Percentiles rank a stretch among this genome's conserved stretches.
phyloP scores from a whole-genome alignment of 805 yeast species.

The Brettanomyces custersianus region DNA sequence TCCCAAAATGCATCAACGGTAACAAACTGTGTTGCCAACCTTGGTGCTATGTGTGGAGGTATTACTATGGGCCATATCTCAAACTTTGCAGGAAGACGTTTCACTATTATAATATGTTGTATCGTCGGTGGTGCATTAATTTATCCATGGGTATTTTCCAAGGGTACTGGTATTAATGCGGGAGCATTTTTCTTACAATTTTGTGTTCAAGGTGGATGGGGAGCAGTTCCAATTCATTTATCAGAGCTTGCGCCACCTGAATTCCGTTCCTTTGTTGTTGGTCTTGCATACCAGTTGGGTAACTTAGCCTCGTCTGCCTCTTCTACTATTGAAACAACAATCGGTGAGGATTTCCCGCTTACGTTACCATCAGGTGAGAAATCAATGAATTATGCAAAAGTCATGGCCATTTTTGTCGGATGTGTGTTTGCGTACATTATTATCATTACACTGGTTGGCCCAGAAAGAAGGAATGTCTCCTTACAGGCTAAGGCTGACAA shows the following conservation, averaged over 20 bases:
- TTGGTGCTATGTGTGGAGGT: conserved; percentile 54
- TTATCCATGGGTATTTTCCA: conserved; percentile 53
- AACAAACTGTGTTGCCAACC: conserved; percentile 46
- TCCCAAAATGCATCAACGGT: conserved; percentile 39
- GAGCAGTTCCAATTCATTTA: conserved; percentile 54
- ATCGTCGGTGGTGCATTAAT: conserved; percentile 50
- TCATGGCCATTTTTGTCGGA: conserved; percentile 61
- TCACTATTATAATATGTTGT: conserved; percentile 42
- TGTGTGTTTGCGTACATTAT: conserved; percentile 48
- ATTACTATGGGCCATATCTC: conserved; percentile 44
- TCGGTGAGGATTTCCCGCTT: conserved; percentile 47
- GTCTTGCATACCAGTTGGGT: conserved; percentile 61
- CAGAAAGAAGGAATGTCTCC: conserved; percentile 37
- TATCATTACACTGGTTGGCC: conserved; percentile 45
- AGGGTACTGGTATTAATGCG: conserved; percentile 39
- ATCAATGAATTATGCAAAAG: conserved; percentile 43
- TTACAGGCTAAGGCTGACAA: conserved; percentile 10
- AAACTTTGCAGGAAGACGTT: conserved; percentile 46
- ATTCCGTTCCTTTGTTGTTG: conserved; percentile 53
- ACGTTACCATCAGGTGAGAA: conserved; percentile 22
- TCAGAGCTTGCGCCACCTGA: conserved; percentile 56
- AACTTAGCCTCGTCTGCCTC: conserved; percentile 60
- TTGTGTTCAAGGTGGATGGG: conserved; percentile 65
- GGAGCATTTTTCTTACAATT: conserved; percentile 56
- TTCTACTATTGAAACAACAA: conserved; percentile 55